Evolutionary conservation across 208 protist genomes (phyloP).

Genomic region (Porcisia deanei): DNA sequence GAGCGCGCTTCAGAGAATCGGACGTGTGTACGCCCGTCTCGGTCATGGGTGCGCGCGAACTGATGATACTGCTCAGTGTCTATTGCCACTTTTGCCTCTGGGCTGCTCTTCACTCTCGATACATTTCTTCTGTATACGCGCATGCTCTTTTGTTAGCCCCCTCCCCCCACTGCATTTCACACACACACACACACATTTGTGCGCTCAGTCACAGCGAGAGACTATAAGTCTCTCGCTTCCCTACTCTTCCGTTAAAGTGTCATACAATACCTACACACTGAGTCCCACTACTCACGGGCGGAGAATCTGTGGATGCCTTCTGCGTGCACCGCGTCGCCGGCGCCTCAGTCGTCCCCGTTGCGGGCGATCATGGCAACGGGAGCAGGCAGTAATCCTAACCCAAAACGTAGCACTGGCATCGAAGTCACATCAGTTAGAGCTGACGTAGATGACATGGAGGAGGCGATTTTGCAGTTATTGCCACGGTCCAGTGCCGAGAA

Average conservation of each 20-base stretch:
- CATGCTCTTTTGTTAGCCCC: background rate
- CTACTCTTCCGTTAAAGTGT: background rate
- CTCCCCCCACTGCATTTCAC: background rate
- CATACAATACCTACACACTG: background rate
- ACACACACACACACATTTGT: background rate
- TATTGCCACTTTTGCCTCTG: background rate
- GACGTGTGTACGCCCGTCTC: background rate
- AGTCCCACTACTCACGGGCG: background rate
- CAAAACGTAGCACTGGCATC: background rate
- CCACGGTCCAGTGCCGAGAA: conserved; percentile 19
- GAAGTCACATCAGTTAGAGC: background rate
- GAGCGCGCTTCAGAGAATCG: background rate
- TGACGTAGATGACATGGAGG: conserved; percentile 9
- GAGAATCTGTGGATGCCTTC: conserved; percentile 2
- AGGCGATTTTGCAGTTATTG: conserved; percentile 42
- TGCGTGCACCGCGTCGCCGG: conserved; percentile 5
- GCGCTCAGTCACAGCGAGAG: background rate
- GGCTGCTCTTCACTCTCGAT: background rate
- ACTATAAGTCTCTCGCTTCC: background rate
- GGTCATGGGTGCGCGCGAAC: background rate
- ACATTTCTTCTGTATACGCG: background rate
- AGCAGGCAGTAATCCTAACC: background rate
- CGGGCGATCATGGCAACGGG: background rate
- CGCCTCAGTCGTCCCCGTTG: conserved; percentile 2
- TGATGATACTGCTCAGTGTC: background rate